Conservation (phyloP, 805 yeast species). For the Nakazawaea siamensis region DNA sequence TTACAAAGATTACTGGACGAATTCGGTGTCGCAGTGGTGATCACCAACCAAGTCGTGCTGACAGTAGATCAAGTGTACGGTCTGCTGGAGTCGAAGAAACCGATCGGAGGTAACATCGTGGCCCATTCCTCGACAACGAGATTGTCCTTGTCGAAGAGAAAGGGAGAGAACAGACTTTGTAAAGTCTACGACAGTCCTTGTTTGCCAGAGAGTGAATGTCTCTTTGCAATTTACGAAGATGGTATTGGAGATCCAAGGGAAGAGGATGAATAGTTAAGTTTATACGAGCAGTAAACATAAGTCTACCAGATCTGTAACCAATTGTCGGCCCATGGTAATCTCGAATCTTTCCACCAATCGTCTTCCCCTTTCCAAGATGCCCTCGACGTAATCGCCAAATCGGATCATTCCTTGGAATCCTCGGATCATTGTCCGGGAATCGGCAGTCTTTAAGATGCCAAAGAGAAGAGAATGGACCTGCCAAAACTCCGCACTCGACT, state of each 20-base stretch:
- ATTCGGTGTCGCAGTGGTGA: slow-evolving; percentile 94
- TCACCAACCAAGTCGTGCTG: slow-evolving; percentile 94
- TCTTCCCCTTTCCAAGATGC: neutral
- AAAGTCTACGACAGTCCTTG: slow-evolving; percentile 96
- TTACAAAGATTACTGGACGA: slow-evolving; percentile 93
- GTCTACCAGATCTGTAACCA: neutral
- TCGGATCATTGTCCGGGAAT: slow-evolving; percentile 1
- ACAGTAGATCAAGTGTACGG: slow-evolving; percentile 80
- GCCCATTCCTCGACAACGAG: slow-evolving; percentile 97
- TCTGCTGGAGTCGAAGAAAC: slow-evolving; percentile 88
- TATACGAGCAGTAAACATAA: neutral
- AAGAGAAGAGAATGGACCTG: slow-evolving; percentile 2
- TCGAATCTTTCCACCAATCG: neutral
- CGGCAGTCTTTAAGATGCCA: slow-evolving; percentile 9
- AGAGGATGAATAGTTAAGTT: slow-evolving; percentile 38
- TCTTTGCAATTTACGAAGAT: slow-evolving; percentile 92
- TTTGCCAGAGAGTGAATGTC: slow-evolving; percentile 90
- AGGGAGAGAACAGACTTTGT: slow-evolving; percentile 88
- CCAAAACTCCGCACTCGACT: neutral
- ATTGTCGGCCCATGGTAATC: neutral
- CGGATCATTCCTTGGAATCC: neutral
- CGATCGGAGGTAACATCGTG: slow-evolving; percentile 96
- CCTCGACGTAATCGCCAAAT: slow-evolving; percentile 1
- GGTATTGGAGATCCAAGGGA: slow-evolving; percentile 95
- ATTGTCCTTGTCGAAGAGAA: slow-evolving; percentile 81